These are phyloP conservation scores for Aspergillus pseudoglaucus DNA, from an alignment of 2,329 filamentous ascomycete species.

Conservation along the genomic window DNA sequence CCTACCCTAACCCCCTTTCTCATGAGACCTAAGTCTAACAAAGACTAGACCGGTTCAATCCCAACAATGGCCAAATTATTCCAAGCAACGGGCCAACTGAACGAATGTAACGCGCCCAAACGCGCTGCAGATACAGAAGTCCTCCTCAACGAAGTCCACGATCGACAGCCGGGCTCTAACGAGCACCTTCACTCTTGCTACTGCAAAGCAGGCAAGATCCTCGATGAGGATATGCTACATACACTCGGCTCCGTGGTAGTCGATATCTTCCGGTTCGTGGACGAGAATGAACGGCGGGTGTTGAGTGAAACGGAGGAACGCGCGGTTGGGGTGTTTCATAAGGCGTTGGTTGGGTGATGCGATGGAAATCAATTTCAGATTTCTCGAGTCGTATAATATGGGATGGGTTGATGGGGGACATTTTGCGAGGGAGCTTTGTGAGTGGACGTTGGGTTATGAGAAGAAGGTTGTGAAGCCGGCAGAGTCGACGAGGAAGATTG, in stretches of 20 bases:
- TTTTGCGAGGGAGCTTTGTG: conserved; percentile 9
- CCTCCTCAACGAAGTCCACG: conserved; percentile 37
- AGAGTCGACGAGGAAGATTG: conserved; percentile 1
- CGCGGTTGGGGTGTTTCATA: conserved; percentile 59
- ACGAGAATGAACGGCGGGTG: conserved; percentile 58
- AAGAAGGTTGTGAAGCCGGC: conserved; percentile 2
- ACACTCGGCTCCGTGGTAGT: conserved; percentile 54
- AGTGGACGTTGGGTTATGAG: conserved; percentile 7
- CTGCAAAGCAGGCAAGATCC: conserved; percentile 48
- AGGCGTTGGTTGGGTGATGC: conserved; percentile 55
- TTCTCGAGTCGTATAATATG: conserved; percentile 12
- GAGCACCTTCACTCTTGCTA: conserved; percentile 44
- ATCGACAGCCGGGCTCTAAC: conserved; percentile 28
- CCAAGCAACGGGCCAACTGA: conserved; percentile 39
- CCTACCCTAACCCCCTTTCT: background rate
- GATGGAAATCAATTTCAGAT: conserved; percentile 50
- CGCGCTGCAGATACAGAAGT: conserved; percentile 43
- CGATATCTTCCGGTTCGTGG: conserved; percentile 56
- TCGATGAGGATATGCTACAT: conserved; percentile 53
- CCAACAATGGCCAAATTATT: conserved; percentile 43
- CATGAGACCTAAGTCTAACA: background rate
- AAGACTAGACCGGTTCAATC: conserved; percentile 39
- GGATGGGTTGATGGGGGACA: conserved; percentile 22
- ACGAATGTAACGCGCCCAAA: conserved; percentile 37
- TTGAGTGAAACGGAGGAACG: conserved; percentile 58